phyloP scores from a whole-genome alignment of 495 filamentous ascomycete species.

The Trichoderma asperelloides region DNA sequence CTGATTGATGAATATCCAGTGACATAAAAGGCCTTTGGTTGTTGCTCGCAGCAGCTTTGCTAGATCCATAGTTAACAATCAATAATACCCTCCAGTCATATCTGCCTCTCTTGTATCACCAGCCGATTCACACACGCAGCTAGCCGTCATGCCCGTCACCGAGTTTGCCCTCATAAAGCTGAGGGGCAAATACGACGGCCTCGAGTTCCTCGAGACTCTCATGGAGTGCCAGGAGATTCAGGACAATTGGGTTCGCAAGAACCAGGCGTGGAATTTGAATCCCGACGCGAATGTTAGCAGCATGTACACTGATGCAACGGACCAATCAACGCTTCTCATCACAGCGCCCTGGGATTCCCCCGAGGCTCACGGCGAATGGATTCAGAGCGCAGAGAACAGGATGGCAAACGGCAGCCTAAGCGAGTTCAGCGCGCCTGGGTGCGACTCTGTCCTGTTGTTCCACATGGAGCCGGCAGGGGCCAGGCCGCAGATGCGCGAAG shows the following conservation, averaged over 20 bases:
- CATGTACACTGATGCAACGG: conserved; percentile 37
- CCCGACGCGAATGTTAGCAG: conserved; percentile 20
- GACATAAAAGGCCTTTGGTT: not conserved
- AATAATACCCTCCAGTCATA: not conserved
- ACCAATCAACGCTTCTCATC: conserved; percentile 37
- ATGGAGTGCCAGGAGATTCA: conserved; percentile 20
- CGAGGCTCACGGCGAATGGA: conserved; percentile 39
- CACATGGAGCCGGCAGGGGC: conserved; percentile 29
- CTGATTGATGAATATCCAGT: not conserved
- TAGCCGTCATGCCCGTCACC: conserved; percentile 40
- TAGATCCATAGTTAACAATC: not conserved
- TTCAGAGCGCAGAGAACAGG: conserved; percentile 28
- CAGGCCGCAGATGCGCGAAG: conserved; percentile 9
- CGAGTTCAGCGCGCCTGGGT: conserved; percentile 19
- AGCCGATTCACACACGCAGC: not conserved
- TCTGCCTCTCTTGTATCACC: not conserved
- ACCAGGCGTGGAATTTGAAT: conserved; percentile 19
- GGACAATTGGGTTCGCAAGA: conserved; percentile 28
- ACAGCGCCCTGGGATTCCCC: conserved; percentile 44
- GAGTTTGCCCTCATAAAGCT: conserved; percentile 43
- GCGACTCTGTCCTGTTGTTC: conserved; percentile 34
- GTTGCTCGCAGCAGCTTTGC: not conserved
- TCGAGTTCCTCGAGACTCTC: conserved; percentile 21
- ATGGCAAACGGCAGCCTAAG: conserved; percentile 15
- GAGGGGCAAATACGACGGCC: conserved; percentile 16